Percentiles rank a stretch among this genome's conserved stretches.
Conservation (phyloP, 495 filamentous ascomycete genomes). For the Cairneyella variabilis region DNA sequence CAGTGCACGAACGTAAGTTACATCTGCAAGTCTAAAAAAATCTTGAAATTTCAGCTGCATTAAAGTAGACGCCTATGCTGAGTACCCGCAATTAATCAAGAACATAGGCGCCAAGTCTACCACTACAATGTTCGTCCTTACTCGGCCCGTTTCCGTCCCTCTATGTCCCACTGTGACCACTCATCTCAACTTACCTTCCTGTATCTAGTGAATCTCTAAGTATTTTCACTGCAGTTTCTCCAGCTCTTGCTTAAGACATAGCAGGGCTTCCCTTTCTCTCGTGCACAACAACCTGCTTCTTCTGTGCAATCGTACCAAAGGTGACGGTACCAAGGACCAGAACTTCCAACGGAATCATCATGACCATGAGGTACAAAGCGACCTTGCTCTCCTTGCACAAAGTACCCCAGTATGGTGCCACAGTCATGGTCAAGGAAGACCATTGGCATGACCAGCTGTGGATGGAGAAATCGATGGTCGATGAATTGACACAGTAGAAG, state of each 20-base stretch:
- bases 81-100: too few relatives aligned
- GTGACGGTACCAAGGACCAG: constrained; percentile 35
- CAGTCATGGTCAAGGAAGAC: constrained; percentile 38
- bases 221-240: too few relatives aligned
- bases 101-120: too few relatives aligned
- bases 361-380: constrained; percentile 45
- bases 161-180: too few relatives aligned
- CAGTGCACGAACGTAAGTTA: too few relatives aligned
- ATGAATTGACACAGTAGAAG: constrained; percentile 51
- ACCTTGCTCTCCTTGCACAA: constrained; percentile 48
- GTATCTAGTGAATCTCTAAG: too few relatives aligned
- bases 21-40: too few relatives aligned
- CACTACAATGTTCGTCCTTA: too few relatives aligned
- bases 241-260: constrained; percentile 28
- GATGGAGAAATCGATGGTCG: constrained; percentile 39
- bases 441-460: constrained; percentile 55
- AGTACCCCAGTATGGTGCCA: constrained; percentile 42
- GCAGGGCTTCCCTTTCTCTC: constrained; percentile 28
- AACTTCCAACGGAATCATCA: constrained; percentile 49
- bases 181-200: too few relatives aligned
- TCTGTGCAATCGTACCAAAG: constrained; percentile 32
- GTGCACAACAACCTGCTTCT: constrained; percentile 22
- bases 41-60: too few relatives aligned
- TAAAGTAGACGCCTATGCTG: too few relatives aligned
- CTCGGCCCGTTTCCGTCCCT: too few relatives aligned